These are phyloP conservation scores for Pseudopithomyces maydicus DNA, from an alignment of 2,329 filamentous ascomycete genomes.

Conservation along the genomic window DNA sequence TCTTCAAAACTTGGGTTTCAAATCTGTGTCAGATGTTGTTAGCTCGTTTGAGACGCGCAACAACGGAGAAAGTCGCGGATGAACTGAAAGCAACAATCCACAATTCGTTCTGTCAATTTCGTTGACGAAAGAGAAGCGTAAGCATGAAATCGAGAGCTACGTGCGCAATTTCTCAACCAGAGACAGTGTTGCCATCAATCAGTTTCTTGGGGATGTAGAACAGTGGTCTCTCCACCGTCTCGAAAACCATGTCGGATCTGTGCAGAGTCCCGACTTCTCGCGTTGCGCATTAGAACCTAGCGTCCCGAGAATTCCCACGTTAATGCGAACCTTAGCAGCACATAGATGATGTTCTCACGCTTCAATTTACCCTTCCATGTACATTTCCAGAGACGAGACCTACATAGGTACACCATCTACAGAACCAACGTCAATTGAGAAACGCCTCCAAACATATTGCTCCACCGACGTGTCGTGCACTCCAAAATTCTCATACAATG, in stretches of 20 bases:
- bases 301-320: not conserved
- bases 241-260: not conserved
- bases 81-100: not conserved
- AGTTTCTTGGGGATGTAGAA: not conserved
- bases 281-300: slow-evolving; percentile 1
- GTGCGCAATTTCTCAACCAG: no score
- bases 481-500: slow-evolving; percentile 19
- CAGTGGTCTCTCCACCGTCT: not conserved
- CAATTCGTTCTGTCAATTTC: not conserved
- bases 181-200: no score
- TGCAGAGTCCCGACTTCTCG: not conserved
- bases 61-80: slow-evolving; percentile 8
- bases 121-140: not conserved
- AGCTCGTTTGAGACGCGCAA: slow-evolving; percentile 5
- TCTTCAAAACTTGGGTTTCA: slow-evolving; percentile 8
- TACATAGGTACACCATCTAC: no score
- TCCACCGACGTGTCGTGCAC: no score
- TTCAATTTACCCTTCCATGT: no score
- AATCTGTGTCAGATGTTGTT: not conserved
- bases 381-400: no score
- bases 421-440: no score
- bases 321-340: not conserved
- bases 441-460: no score
- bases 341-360: no score
- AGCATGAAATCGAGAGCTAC: no score